phyloP scores from a whole-genome alignment of 768 basidiomycete species.

The Suillus spraguei region DNA sequence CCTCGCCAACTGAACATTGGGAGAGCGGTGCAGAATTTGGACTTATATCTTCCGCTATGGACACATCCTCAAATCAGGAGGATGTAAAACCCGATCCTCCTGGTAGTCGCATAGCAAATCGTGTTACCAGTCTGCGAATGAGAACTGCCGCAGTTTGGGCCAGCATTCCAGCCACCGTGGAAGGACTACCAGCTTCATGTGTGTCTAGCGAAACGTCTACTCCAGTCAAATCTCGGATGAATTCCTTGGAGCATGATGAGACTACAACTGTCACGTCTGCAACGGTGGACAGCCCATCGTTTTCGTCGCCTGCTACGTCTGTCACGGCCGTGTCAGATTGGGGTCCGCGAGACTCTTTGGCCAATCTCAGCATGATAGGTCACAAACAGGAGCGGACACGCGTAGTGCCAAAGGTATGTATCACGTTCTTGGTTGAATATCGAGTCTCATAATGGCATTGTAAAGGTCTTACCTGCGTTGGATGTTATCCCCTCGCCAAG shows the following conservation, averaged over 20 bases:
- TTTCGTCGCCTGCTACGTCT: slow-evolving; percentile 6
- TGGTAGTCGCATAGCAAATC: slow-evolving; percentile 28
- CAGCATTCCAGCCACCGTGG: slow-evolving; percentile 29
- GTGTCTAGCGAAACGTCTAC: neutral
- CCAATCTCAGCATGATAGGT: neutral
- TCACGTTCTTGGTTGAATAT: neutral
- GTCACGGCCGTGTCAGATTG: slow-evolving; percentile 4
- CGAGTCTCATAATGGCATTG: neutral
- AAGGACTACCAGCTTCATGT: neutral
- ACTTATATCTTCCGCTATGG: neutral
- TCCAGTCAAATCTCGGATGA: neutral
- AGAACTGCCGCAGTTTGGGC: slow-evolving; percentile 29
- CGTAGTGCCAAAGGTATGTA: neutral
- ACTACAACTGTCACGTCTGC: neutral
- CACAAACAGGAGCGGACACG: neutral
- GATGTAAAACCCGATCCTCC: neutral
- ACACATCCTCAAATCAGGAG: neutral
- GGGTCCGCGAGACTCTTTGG: neutral
- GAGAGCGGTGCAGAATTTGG: neutral
- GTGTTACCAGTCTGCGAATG: slow-evolving; percentile 27
- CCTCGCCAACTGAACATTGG: neutral
- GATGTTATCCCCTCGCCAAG: neutral
- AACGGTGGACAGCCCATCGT: neutral
- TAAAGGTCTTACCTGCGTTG: slow-evolving; percentile 1
- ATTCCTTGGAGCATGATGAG: neutral